Evolutionary conservation across 1,284 basidiomycete species (phyloP), one percentile per base, ranked within the genome.

Genomic region (Takashimella koratensis): DNA sequence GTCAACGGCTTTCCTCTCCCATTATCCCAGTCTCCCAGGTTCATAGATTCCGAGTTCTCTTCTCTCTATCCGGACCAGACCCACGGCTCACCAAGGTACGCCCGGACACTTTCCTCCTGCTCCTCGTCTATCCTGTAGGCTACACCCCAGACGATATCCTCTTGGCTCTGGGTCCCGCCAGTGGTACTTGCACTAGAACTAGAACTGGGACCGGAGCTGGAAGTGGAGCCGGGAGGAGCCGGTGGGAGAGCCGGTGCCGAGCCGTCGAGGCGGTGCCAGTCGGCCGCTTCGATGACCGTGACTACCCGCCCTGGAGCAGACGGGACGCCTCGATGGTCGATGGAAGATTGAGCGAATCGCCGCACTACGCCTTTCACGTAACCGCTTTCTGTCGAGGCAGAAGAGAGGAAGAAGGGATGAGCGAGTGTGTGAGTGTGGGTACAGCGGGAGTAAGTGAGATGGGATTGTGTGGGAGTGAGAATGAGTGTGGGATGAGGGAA

Each of bases 321-420:
- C 8, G 69, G 70, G 22, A 68, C 71, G 40, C 74, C 74, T 16
- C 74, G 60, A 55, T 76, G 74, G 59, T 76, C 74, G 12, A 70
- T 67, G 2, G 70, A 72, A 8, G 70, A 73, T 49, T 76, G 74
- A 24, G 70, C 72, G 53, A 76, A 76, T 4, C 73, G 62, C 4
- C 74, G 59, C 60, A 72, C 54, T 0, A 71, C 70, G 4, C 64
- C 65, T 50, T 74, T 74, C 43, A 74, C 68, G 47, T 74, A 74
- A 3, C 69, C 69, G n/a, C 56, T 60, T 12, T 54, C 62, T 66
- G 45, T n/a, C n/a, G n/a, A n/a, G n/a, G n/a, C n/a, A n/a, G n/a
- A n/a, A n/a, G n/a, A n/a, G n/a, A n/a, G n/a, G n/a, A n/a, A 36
- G 30, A 8, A 36, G 16, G 16, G 30, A 16, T 8, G 30, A 36